phyloP scores from a whole-genome alignment of 306 rosid species.

The Cyclanthera cordifolia region DNA sequence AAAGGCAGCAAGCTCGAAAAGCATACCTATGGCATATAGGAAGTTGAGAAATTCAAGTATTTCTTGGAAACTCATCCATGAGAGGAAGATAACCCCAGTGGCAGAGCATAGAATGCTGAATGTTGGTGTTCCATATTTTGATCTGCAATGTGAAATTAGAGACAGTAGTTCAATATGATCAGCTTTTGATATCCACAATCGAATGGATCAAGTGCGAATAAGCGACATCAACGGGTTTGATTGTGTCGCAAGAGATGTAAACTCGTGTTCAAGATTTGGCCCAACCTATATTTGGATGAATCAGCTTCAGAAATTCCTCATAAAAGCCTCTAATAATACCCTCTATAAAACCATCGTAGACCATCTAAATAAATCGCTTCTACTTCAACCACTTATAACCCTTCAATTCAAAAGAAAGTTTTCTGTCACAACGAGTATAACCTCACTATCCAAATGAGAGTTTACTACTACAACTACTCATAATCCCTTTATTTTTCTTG shows the following conservation, averaged over 20 bases:
- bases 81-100: conserved; percentile 68
- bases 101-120: conserved; percentile 74
- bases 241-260: neutral
- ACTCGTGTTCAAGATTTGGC: neutral
- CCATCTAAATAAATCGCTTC: too few relatives aligned
- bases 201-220: neutral
- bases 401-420: too few relatives aligned
- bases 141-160: conserved; percentile 28
- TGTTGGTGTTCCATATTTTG: conserved; percentile 77
- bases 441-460: too few relatives aligned
- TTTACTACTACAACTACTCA: too few relatives aligned
- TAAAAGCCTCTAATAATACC: too few relatives aligned
- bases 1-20: conserved; percentile 79
- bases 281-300: too few relatives aligned
- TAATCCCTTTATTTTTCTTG: too few relatives aligned
- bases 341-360: too few relatives aligned
- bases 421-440: too few relatives aligned
- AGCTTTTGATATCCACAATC: neutral
- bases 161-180: conserved; percentile 4
- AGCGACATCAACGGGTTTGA: neutral
- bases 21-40: conserved; percentile 79
- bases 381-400: too few relatives aligned
- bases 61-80: conserved; percentile 93
- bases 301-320: too few relatives aligned
- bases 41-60: conserved; percentile 80